A percentile compares a stretch with the other conserved stretches of the same genome.
These are phyloP conservation scores for Ascodesmis nigricans DNA, from an alignment of 495 filamentous ascomycete genomes.

Conservation along the genomic window DNA sequence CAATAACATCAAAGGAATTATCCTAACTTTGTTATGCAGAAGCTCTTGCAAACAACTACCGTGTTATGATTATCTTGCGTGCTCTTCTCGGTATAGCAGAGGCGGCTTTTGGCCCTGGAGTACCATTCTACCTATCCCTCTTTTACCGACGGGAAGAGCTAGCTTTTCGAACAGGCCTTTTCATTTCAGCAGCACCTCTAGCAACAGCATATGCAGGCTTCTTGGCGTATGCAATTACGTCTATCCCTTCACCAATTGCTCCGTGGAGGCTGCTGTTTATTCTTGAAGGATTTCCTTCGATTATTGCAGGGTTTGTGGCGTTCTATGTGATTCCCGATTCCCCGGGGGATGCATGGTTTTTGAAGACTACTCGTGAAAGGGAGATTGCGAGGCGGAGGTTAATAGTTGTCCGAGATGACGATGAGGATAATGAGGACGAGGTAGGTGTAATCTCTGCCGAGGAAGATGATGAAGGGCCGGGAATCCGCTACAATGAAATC, in stretches of 20 bases:
- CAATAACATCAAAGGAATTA: background rate
- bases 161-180: slow-evolving; percentile 54
- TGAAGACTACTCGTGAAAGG: slow-evolving; percentile 48
- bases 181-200: slow-evolving; percentile 54
- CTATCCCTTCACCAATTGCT: slow-evolving; percentile 38
- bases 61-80: slow-evolving; percentile 41
- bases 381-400: slow-evolving; percentile 41
- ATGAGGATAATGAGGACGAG: slow-evolving; percentile 30
- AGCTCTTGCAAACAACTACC: slow-evolving; percentile 37
- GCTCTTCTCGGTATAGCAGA: slow-evolving; percentile 48
- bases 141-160: slow-evolving; percentile 66
- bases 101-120: slow-evolving; percentile 40
- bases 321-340: slow-evolving; percentile 53
- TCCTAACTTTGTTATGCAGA: slow-evolving; percentile 7
- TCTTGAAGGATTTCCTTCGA: slow-evolving; percentile 56
- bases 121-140: slow-evolving; percentile 57
- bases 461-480: slow-evolving; percentile 14
- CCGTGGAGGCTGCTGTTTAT: slow-evolving; percentile 69
- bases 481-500: slow-evolving; percentile 17
- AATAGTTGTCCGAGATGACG: slow-evolving; percentile 36
- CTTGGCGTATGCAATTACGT: slow-evolving; percentile 65
- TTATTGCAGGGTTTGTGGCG: slow-evolving; percentile 39
- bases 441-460: no score
- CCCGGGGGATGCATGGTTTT: slow-evolving; percentile 43
- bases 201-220: slow-evolving; percentile 69